Percentiles rank a stretch among this genome's conserved stretches.
These are phyloP conservation scores for Nitzschia sp. DNA, from an alignment of 108 stramenopile genomes.

Conservation along the genomic window DNA sequence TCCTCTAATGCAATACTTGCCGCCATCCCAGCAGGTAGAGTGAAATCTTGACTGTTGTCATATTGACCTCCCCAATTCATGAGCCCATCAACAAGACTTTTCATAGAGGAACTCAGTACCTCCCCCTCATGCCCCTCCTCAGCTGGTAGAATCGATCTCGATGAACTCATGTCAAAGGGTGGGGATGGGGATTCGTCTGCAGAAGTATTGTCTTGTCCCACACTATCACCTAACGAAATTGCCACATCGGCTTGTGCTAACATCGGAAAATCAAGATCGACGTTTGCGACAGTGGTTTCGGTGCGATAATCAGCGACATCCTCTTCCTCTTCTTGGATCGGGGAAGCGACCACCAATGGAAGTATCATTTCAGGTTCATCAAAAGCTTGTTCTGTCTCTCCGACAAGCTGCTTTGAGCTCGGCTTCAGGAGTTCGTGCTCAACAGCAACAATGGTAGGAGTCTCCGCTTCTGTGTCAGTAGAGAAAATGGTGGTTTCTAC, in stretches of 20 bases:
- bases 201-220: not conserved
- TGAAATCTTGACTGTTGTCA: constrained; percentile 54
- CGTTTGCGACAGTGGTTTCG: not conserved
- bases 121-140: constrained; percentile 31
- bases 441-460: constrained; percentile 36
- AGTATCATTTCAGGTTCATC: constrained; percentile 28
- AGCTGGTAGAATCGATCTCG: not conserved
- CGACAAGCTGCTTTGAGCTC: not conserved
- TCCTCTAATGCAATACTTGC: constrained; percentile 55
- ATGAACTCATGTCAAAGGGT: not conserved
- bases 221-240: not conserved
- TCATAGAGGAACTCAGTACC: constrained; percentile 70
- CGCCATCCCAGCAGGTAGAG: constrained; percentile 67
- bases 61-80: constrained; percentile 82
- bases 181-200: not conserved
- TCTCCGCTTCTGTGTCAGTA: not conserved
- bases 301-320: not conserved
- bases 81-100: constrained; percentile 86
- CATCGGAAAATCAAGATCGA: not conserved
- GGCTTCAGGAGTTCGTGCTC: constrained; percentile 37
- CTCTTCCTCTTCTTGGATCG: constrained; percentile 38
- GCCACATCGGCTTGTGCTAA: not conserved
- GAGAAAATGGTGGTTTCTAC: constrained; percentile 37
- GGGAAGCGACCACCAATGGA: constrained; percentile 37
- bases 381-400: not conserved